Evolutionary conservation across 805 yeast species (phyloP), one percentile per base, ranked within the genome.

Genomic region (Wickerhamomyces hampshirensis): DNA sequence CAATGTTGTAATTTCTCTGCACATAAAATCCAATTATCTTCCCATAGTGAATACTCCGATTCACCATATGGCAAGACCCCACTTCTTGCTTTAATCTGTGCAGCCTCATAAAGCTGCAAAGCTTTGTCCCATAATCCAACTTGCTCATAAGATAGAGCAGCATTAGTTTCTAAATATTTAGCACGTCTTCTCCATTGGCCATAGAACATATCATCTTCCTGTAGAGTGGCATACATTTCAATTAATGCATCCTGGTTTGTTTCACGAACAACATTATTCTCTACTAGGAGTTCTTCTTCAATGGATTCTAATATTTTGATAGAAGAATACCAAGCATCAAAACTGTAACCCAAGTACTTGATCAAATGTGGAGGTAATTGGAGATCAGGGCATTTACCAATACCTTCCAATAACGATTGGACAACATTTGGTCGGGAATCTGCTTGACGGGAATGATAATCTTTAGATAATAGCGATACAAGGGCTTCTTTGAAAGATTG

Each of bases 141-240:
- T 58, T 93, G 98, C 58, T 93, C 99, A 55, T 80, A 91, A 0
- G 96, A 85, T 19, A 94, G 65, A 0, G 98, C 98, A 28, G 93
- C 77, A 43, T 84, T 87, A 0, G 98, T 93, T 56, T 93, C 96
- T 7, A 83, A 73, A 55, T 91, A 93, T 60, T 91, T 91, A 6
- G 98, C 95, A 40, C 97, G 73, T 58, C 98, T 73, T 63, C 98
- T 77, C 99, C 99, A 93, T 47, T 88, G 69, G 4, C 99, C 99
- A 57, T 93, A 93, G 57, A 89, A 93, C 89, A 91, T 84, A 52
- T 93, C 98, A 37, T 86, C 95, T 51, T 93, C 98, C 50, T 87
- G 94, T 35, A 93, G 62, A 7, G 83, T 77, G 5, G 95, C 80
- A 51, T 91, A 93, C 58, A 91, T 65, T 60, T 94, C 97, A 24